Base-by-base conservation (phyloP, 1,139 yeast genomes). In the Hansenula sp. region DNA sequence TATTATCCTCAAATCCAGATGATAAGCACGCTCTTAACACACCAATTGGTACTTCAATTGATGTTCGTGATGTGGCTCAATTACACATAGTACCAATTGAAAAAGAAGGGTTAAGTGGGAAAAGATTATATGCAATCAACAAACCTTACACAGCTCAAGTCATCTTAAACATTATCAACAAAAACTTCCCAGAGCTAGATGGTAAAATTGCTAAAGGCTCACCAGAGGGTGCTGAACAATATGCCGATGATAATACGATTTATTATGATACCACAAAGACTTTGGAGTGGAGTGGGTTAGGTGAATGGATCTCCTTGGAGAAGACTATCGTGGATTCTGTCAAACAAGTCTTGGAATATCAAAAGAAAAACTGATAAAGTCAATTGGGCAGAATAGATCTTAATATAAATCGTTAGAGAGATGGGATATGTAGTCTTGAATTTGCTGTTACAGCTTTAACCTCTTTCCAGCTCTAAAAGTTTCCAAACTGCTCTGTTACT, bases 11-110 rank as follows among this genome's bases (percentile, higher is more conserved):
- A 12, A 58, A 60, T 15, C 51, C 60, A 4, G 52, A 46, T 5
- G 55, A 51, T 11, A 45, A 51, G 4, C 53, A 48, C 18, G 57
- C 58, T 44, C 38, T 47, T 6, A 21, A 21, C 12, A 39, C 41
- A 0, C 57, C 55, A 40, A 43, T 36, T 33, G 68, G 67, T n/a
- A 28, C 51, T 16, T 65, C 55, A 31, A 55, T 62, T 37, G 75
- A 72, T 45, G 77, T 71, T 9, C 63, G 74, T 48, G 76, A 72
- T 48, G 74, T 69, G 30, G 75, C 76, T 11, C 51, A 51, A 33
- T 62, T 71, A 12, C 77, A 72, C 44, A 55, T 71, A 27, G 55
- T 61, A 6, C 72, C 76, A 1, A 49, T 71, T 6, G 25, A 21
- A 21, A 21, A 9, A 21, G 25, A 67, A 63, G 25, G 25, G 9